Evolutionary conservation across 1,139 yeast species (phyloP).

Genomic region (Diutina scorzettiae): DNA sequence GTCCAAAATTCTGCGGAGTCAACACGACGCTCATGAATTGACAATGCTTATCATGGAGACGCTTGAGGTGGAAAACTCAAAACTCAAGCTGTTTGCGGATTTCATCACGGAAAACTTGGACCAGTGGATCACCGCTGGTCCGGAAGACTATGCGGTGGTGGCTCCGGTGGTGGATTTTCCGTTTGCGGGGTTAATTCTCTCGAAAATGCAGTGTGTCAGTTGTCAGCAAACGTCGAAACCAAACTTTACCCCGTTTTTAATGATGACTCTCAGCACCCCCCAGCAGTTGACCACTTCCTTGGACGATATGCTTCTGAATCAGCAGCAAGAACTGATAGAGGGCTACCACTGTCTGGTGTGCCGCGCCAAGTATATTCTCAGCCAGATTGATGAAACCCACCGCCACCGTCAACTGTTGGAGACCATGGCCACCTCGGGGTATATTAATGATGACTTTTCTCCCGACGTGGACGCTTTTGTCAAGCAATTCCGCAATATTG

Average conservation of each 20-base stretch:
- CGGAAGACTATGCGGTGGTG: neutral
- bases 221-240: constrained; percentile 59
- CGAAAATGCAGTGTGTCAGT: constrained; percentile 54
- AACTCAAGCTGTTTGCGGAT: constrained; percentile 11
- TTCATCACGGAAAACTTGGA: constrained; percentile 5
- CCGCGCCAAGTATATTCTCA: neutral
- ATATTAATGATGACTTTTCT: constrained; percentile 53
- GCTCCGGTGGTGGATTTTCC: constrained; percentile 49
- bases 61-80: constrained; percentile 52
- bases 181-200: constrained; percentile 53
- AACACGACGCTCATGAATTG: constrained; percentile 92
- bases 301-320: constrained; percentile 42
- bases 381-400: neutral
- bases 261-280: constrained; percentile 68
- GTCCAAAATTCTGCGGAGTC: constrained; percentile 66
- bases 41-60: constrained; percentile 73
- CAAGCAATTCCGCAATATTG: constrained; percentile 20
- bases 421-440: constrained; percentile 7
- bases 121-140: neutral
- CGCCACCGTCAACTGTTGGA: neutral
- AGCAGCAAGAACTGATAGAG: constrained; percentile 31
- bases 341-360: constrained; percentile 3
- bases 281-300: constrained; percentile 38
- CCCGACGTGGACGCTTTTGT: constrained; percentile 33
- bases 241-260: constrained; percentile 49